These are phyloP conservation scores for Peniophora sp. DNA, from an alignment of 1,284 basidiomycete species.

Conservation along the genomic window DNA sequence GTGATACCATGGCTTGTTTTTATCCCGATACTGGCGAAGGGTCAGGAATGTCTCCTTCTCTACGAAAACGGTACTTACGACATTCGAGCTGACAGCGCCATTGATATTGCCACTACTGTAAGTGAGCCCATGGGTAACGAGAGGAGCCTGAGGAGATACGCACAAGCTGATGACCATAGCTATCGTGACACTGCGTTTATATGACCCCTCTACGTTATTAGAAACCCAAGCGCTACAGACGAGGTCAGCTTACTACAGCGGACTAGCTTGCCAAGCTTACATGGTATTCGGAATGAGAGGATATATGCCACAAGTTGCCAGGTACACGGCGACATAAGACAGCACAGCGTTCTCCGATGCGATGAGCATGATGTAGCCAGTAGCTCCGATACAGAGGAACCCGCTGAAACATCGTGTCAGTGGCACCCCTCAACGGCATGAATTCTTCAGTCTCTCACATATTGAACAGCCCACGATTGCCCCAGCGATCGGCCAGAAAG, in stretches of 20 bases:
- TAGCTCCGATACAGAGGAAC: constrained; percentile 22
- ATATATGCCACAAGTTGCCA: constrained; percentile 44
- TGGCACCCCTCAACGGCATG: neutral
- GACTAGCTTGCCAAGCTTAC: constrained; percentile 20
- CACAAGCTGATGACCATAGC: constrained; percentile 64
- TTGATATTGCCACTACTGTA: constrained; percentile 53
- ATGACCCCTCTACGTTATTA: constrained; percentile 50
- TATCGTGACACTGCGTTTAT: constrained; percentile 68
- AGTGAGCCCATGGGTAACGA: neutral
- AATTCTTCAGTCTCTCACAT: constrained; percentile 20
- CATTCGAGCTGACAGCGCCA: constrained; percentile 66
- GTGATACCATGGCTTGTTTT: constrained; percentile 62
- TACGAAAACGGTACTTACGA: constrained; percentile 32
- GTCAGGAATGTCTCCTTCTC: neutral
- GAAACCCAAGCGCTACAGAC: constrained; percentile 39
- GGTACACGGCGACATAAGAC: constrained; percentile 36
- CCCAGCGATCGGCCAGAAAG: constrained; percentile 36
- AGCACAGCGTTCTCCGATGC: constrained; percentile 34
- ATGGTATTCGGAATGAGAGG: constrained; percentile 43
- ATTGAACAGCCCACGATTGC: constrained; percentile 37
- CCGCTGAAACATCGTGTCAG: neutral
- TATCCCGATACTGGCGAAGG: constrained; percentile 46
- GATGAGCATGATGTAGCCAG: constrained; percentile 47
- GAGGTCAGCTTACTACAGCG: neutral
- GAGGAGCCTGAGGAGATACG: constrained; percentile 14